Evolutionary conservation across 106 monocot species (phyloP), one percentile per base, ranked within the genome.

Genomic region (Dendrobium chrysotoxum): DNA sequence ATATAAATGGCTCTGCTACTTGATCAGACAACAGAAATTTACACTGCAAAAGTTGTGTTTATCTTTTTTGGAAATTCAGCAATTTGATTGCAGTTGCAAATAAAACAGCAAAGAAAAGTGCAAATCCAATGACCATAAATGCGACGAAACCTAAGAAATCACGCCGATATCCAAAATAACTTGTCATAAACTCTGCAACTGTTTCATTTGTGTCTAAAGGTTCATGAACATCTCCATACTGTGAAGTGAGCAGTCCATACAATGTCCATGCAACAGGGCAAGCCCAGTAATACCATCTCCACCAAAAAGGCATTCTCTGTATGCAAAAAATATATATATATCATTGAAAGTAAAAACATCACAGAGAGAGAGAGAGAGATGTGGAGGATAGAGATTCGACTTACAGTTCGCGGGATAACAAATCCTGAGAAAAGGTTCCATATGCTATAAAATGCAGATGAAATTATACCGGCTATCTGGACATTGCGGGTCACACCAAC

Each of bases 351-450:
- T 35, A 31, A 30, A 70, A 70, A 35, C 3, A 28, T 31, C 3
- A 13, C 0, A 70, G 4, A 70, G 13, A 13, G 25, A 2, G 28
- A 67, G 4, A 10, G 74, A 28, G 72, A 77, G 45, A 45, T 35
- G 3, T 13, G 50, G 0, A 8, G 0, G 31, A 30, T 8, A 11
- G 74, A 28, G 72, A 77, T 42, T 18, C 73, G 46, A 80, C 84
- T 79, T 79, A 89, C 89, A 9, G 86, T 28, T 82, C 74, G 53
- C 0, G 81, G 83, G 53, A 89, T 82, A 10, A 89, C 39, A 73
- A 82, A 89, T 15, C 89, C 86, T 0, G 80, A 82, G 86, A 89
- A 89, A 35, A 89, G 84, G 54, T 86, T 89, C 86, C 89, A 89
- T 39, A 89, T 76, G 38, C 68, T 82, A 23, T 86, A 89, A 70